Evolutionary conservation across 768 basidiomycete species (phyloP), one percentile per base, ranked within the genome.

Genomic region (Pisolithus orientalis): DNA sequence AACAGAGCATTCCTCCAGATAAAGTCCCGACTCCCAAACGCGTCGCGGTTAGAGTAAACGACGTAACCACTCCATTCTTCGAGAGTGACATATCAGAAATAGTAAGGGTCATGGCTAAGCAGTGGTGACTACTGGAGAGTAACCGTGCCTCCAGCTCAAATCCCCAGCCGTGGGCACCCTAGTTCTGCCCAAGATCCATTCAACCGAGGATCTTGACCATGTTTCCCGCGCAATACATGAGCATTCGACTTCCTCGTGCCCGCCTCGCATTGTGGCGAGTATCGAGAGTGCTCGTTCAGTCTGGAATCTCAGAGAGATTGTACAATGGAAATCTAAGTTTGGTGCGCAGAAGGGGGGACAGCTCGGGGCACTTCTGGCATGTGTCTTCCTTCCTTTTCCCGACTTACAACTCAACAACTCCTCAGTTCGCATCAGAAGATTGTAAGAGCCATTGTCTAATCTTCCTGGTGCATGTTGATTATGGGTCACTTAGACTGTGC

Each of bases 341-440:
- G 72, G 71, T 17, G 52, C 67, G 14, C 64, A 67, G 39, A 63
- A 62, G 6, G 85, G 84, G 16, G 82, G 85, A 11, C 60, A 64
- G 29, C 61, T 94, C 48, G 75, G 70, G 46, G 86, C 84, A 7
- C 71, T 94, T 44, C 70, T 93, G 62, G 85, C 71, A 28, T 49
- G 34, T 28, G 17, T 42, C 39, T 16, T 48, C 4, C 28, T 32
- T 31, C 13, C 11, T 50, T 21, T 51, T 43, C 11, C 1, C 16
- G 28, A 29, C 54, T 38, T 49, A 34, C 14, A 48, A 9, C n/a
- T 31, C 27, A 34, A 28, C 39, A 11, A 16, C n/a, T 24, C 17
- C 17, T 46, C 58, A 95, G 94, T 97, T 96, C 65, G 94, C 90
- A 3, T 90, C 93, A 21, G 94, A 97, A 72, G 94, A 97, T 61